Evolutionary conservation across 208 protist genomes (phyloP), one percentile per base, ranked within the genome.

Genomic region (Tritrichomonas musculus): DNA sequence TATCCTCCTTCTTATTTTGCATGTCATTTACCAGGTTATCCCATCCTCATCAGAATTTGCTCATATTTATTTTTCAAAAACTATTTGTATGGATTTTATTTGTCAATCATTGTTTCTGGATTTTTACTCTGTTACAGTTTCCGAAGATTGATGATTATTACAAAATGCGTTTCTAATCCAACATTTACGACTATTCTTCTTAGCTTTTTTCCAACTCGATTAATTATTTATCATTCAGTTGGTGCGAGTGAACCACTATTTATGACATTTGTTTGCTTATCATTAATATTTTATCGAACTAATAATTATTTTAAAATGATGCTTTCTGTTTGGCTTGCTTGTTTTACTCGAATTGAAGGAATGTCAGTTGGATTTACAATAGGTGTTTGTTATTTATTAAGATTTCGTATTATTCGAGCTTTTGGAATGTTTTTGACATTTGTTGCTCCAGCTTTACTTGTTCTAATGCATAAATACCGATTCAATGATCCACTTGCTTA

Each of bases 11-110:
- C 77, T 47, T 88, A 88, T 88, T 88, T 88, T 57, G 77, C 47
- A 88, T 88, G 77, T 36, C 77, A 88, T 88, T 88, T 88, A 57
- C 77, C 77, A 57, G 77, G 77, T 13, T 88, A 88, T 88, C 77
- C 77, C 11, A 14, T 88, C 5, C 30, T 88, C 27, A 88, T 88
- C 14, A 5, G 47, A 14, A 27, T 88, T 53, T 88, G 41, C 22
- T 88, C 77, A 39, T 47, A 33, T 30, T 39, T 88, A 30, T 57
- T 9, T 20, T 57, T 88, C 1, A 49, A 36, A 33, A 49, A 88
- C 57, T 88, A 88, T 57, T 22, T 20, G 33, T 27, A 33, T 1
- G 77, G 77, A 2, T 88, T 60, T 57, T 57, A 88, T 57, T 57
- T 88, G 1, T 88, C 77, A 8, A 88, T 88, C 57, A 33, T 88